Evolutionary conservation across 495 filamentous ascomycete genomes (phyloP), one percentile per base, ranked within the genome.

Genomic region (Usnea hakonensis): DNA sequence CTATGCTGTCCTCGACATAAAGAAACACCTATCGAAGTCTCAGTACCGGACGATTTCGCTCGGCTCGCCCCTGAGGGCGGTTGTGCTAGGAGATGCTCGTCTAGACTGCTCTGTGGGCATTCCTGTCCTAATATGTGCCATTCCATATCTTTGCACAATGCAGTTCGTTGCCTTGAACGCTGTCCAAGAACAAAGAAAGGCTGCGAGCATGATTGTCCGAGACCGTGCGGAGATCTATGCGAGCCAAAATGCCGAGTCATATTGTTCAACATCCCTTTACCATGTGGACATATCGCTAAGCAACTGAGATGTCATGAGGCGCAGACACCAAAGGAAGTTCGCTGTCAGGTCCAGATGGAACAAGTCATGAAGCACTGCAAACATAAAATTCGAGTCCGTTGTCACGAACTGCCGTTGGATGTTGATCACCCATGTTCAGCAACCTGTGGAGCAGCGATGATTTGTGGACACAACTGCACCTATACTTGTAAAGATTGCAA

Each of bases 1-100:
- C 76, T 93, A 0, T 74, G 75, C 54, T 95, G 90, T 69, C 80
- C 87, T 4, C 80, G 89, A 0, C 90, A 95, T 69, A 83, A 79
- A 16, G 75, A 87, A 1, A 82, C 73, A 5, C 67, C 73, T 0
- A 84, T 92, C 35, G 55, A 69, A 5, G 82, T 88, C 6, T 78
- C 78, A 3, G 68, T 73, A 8, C 83, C 88, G 0, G 83, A 86
- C 8, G 78, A 92, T 65, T 92, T 95, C 64, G 55, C 69, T 11
- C 68, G 68, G 1, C 67, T 83, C 33, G 75, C 84, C 0, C 90
- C 90, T 0, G 89, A 93, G 71, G 88, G 88, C 53, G 89, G 90
- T 4, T 94, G 90, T 65, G 68, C 71, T 60, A 69, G 79, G 21
- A 76, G 65, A 17, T 95, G 90, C 63, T 76, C 73, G 7, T 73